Evolutionary conservation across 495 filamentous ascomycete species (phyloP).

Genomic region (Penicillium goetzii): DNA sequence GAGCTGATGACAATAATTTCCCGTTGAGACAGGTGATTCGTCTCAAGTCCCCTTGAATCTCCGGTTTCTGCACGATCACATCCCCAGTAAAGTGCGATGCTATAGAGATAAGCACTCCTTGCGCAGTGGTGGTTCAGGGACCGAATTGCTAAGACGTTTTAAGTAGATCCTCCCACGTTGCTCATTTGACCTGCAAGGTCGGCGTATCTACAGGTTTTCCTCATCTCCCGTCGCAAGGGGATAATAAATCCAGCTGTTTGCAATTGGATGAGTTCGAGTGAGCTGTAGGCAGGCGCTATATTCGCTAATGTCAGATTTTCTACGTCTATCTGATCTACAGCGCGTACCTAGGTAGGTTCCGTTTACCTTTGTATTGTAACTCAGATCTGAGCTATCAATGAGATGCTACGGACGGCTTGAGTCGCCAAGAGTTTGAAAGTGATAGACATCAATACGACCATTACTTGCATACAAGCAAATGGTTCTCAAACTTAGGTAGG

Average conservation of each 20-base stretch:
- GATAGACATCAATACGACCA: background rate
- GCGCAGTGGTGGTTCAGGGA: slow-evolving; percentile 12
- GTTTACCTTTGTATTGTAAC: background rate
- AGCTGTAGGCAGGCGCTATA: background rate
- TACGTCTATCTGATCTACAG: slow-evolving; percentile 17
- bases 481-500: background rate
- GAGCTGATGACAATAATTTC: slow-evolving; percentile 14
- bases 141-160: background rate
- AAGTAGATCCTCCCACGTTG: slow-evolving; percentile 11
- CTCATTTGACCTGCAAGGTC: slow-evolving; percentile 5
- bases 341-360: slow-evolving; percentile 1
- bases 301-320: background rate
- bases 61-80: slow-evolving; percentile 24
- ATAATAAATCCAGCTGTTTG: slow-evolving; percentile 1
- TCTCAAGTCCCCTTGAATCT: slow-evolving; percentile 7
- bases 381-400: slow-evolving; percentile 12
- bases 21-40: slow-evolving; percentile 13
- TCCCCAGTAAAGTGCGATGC: slow-evolving; percentile 6
- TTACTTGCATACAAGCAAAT: background rate
- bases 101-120: slow-evolving; percentile 23
- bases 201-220: slow-evolving; percentile 7
- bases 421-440: background rate
- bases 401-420: slow-evolving; percentile 3
- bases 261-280: background rate
- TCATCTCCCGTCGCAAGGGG: slow-evolving; percentile 16